Conservation (phyloP, 139 green algal genomes). For the Chlamydomonas sp. region DNA sequence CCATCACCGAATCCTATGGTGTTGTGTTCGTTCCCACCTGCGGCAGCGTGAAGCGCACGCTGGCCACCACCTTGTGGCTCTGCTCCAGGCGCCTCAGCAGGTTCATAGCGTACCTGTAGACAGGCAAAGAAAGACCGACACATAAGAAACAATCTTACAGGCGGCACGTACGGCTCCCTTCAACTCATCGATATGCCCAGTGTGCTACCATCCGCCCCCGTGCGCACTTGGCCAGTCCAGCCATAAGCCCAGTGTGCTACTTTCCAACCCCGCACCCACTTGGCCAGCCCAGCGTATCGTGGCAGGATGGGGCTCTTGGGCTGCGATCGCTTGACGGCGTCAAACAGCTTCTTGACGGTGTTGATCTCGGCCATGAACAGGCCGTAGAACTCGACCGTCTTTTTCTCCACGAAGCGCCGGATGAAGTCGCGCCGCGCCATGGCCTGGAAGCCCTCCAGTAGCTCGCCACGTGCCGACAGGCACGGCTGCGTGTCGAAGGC, state of each 20-base stretch:
- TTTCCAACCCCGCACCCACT: slow-evolving; percentile 9
- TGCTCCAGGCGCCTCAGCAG: slow-evolving; percentile 69
- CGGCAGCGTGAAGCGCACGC: slow-evolving; percentile 72
- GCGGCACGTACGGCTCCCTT: no score
- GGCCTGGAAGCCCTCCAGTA: slow-evolving; percentile 70
- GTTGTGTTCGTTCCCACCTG: slow-evolving; percentile 12
- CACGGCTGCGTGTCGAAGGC: slow-evolving; percentile 65
- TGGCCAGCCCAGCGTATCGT: slow-evolving; percentile 74
- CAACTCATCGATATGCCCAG: no score
- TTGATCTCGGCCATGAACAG: slow-evolving; percentile 85
- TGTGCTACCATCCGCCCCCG: background rate
- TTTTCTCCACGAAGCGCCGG: slow-evolving; percentile 76
- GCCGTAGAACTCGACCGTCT: slow-evolving; percentile 76
- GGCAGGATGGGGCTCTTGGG: slow-evolving; percentile 75
- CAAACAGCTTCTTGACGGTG: slow-evolving; percentile 83
- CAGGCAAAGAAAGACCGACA: background rate
- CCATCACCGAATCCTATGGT: no score
- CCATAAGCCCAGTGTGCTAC: background rate
- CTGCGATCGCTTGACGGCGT: slow-evolving; percentile 66
- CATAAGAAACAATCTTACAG: no score
- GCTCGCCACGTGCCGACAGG: slow-evolving; percentile 53
- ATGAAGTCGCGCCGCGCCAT: slow-evolving; percentile 81
- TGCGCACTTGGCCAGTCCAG: background rate
- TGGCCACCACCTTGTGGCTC: slow-evolving; percentile 38
- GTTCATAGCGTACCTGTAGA: slow-evolving; percentile 47